Evolutionary conservation across 176 grass and related monocot genomes (phyloP), one percentile per base, ranked within the genome.

Genomic region (Olyra latifolia): DNA sequence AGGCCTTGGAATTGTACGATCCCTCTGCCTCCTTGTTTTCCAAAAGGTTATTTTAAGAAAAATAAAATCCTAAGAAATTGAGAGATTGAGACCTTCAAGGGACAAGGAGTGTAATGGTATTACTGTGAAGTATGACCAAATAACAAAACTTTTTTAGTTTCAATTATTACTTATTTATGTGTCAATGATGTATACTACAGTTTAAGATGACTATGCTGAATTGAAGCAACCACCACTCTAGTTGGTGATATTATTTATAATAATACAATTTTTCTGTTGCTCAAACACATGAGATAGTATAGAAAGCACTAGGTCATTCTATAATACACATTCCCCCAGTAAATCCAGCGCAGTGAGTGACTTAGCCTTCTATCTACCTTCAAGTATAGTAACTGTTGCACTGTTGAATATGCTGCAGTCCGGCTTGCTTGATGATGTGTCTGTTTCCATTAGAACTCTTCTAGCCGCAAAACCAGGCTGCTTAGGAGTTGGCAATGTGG

Each of bases 381-480:
- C 91, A 78, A 86, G 54, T 59, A 89, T 81, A 35, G 80, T 93
- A 13, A 87, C 63, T 15, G 87, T 81, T 17, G 79, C 77, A 32
- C 74, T 77, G 20, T 65, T 44, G 40, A 89, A 76, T 48, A 80
- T 74, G 49, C 55, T 70, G 59, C 69, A 80, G 35, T 82, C 91
- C 69, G 84, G 71, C 56, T 93, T 93, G 44, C 77, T 87, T 43
- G 87, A 84, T 43, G 91, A 87, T 15, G 77, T 78, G 6, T 89
- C 77, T 69, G 81, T 69, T 57, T 89, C 87, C 39, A 55, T 77
- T 16, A 80, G 65, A 77, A 71, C 42, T 84, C 60, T 89, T 60
- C 45, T 93, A 49, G 77, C 77, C 27, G 84, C 81, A 75, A 93
- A 93, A 71, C 91, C 91, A 20, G 91, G 84, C 20, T 84, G 91